Evolutionary conservation across 2,329 filamentous ascomycete species (phyloP), one percentile per base, ranked within the genome.

Genomic region (Botrytis hyacinthi): DNA sequence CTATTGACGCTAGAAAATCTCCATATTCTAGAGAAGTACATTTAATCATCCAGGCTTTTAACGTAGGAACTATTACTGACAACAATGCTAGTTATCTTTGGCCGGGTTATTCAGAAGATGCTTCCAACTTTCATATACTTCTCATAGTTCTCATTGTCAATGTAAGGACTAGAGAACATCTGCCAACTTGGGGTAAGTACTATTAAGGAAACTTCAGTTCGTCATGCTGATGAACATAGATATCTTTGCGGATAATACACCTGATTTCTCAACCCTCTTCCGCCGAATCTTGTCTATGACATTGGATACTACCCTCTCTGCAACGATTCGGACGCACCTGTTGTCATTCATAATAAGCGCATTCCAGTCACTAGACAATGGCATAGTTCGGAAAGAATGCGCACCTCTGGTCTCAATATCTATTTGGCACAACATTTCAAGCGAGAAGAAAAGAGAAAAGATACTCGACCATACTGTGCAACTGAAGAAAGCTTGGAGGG

Each of bases 361-460:
- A 51, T 99, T 98, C 81, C 95, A 98, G 82, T 98, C 94, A 65
- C 86, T 99, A 46, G 97, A 99, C 81, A 95, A 91, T 80, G 88
- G 89, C 54, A 88, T 97, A 73, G 93, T 99, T 68, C 91, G 96
- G 76, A 98, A 98, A 82, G 96, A 99, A 85, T 98, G 96, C 82
- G 96, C 95, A 10, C 94, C 97, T 2, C 85, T 99, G 70, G 95
- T 99, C 32, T 96, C 94, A 20, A 97, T 99, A 78, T 92, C 93
- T 1, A 94, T 96, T 78, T 99, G 96, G 96, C 93, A 98, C 80
- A 97, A 97, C 80, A 84, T 99, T 54, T 92, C 93, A 44, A 92
- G 88, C 73, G 94, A 97, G 48, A 87, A 88, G 74, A 88, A 90
- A 76, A 89, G 94, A 77, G 93, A 97, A 72, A 85, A 85, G 48